These are phyloP conservation scores for Xylaria nigripes DNA, from an alignment of 495 filamentous ascomycete species.

Conservation along the genomic window DNA sequence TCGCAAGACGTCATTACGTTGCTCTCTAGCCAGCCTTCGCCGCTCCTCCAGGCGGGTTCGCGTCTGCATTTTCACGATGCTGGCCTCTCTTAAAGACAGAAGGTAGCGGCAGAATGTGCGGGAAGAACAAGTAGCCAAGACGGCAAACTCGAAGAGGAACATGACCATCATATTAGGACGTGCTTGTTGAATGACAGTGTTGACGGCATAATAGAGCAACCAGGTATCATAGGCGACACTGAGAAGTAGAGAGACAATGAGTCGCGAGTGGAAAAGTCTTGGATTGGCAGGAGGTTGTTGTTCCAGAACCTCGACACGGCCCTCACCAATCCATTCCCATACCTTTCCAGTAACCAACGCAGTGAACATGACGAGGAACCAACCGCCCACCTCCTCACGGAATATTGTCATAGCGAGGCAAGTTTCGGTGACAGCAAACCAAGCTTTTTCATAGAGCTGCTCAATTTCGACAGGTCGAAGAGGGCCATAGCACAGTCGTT, in stretches of 20 bases:
- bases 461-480: conserved; percentile 91
- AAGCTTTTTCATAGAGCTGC: conserved; percentile 92
- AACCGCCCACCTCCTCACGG: conserved; percentile 83
- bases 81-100: conserved; percentile 70
- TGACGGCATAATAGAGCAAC: conserved; percentile 71
- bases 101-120: conserved; percentile 72
- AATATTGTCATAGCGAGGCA: conserved; percentile 99
- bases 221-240: conserved; percentile 67
- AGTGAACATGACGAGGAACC: conserved; percentile 94
- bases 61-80: conserved; percentile 63
- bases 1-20: conserved; percentile 55
- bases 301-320: conserved; percentile 86
- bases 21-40: conserved; percentile 44
- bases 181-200: conserved; percentile 73
- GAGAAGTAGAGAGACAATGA: conserved; percentile 68
- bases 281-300: conserved; percentile 92
- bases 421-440: conserved; percentile 96
- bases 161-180: conserved; percentile 99
- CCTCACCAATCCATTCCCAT: conserved; percentile 96
- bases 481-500: conserved; percentile 82
- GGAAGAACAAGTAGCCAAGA: conserved; percentile 68
- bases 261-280: conserved; percentile 74
- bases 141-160: conserved; percentile 96
- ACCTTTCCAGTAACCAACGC: conserved; percentile 87
- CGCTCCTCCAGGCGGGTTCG: conserved; percentile 55